These are phyloP conservation scores for Yamadazyma scolyti DNA, from an alignment of 805 yeast genomes.

Conservation along the genomic window DNA sequence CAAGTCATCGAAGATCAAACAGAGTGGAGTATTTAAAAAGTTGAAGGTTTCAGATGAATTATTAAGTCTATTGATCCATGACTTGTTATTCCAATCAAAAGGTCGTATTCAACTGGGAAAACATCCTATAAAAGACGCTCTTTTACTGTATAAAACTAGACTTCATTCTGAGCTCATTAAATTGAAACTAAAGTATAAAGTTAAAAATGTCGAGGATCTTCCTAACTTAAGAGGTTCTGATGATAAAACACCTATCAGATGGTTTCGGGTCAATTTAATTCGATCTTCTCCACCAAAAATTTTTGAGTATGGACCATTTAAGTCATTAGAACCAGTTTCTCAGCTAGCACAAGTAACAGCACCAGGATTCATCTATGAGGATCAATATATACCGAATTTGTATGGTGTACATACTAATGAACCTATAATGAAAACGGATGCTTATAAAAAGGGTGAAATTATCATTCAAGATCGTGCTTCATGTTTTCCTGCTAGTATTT, in stretches of 20 bases:
- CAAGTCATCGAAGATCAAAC: slow-evolving; percentile 62
- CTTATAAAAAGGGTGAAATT: slow-evolving; percentile 71
- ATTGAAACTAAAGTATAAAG: slow-evolving; percentile 69
- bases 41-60: slow-evolving; percentile 48
- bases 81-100: slow-evolving; percentile 65
- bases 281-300: slow-evolving; percentile 41
- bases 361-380: slow-evolving; percentile 64
- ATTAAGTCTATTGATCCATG: slow-evolving; percentile 72
- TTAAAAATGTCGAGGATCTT: slow-evolving; percentile 48
- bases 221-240: slow-evolving; percentile 28
- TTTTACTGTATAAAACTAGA: slow-evolving; percentile 75
- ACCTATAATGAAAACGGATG: slow-evolving; percentile 59
- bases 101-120: slow-evolving; percentile 89
- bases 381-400: slow-evolving; percentile 67
- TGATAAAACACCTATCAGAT: slow-evolving; percentile 70
- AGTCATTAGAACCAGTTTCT: slow-evolving; percentile 43
- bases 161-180: slow-evolving; percentile 78
- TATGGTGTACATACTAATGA: slow-evolving; percentile 82
- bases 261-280: slow-evolving; percentile 75
- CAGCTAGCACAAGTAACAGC: slow-evolving; percentile 28
- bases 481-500: slow-evolving; percentile 89
- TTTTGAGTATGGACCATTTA: slow-evolving; percentile 31
- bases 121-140: slow-evolving; percentile 77
- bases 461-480: slow-evolving; percentile 96
- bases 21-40: slow-evolving; percentile 40